These are phyloP conservation scores for Boletus sp. DNA, from an alignment of 1,284 basidiomycete species.

Conservation along the genomic window DNA sequence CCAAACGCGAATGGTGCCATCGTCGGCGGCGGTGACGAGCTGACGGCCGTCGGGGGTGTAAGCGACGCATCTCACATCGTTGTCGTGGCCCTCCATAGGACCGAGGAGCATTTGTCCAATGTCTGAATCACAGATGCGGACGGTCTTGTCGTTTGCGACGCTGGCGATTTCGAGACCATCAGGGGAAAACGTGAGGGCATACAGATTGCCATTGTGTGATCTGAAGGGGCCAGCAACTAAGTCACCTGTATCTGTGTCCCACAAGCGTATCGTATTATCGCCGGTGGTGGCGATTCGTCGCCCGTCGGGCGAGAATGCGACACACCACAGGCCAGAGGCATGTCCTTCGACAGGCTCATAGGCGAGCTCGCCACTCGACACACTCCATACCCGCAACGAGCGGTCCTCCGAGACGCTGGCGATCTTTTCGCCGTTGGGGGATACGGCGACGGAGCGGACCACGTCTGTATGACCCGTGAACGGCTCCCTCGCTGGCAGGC, in stretches of 20 bases:
- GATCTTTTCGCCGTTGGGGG: constrained; percentile 31
- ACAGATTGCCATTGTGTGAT: constrained; percentile 39
- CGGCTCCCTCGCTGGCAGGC: constrained; percentile 19
- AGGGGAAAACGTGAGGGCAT: constrained; percentile 37
- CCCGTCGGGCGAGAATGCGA: constrained; percentile 39
- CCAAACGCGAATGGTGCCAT: constrained; percentile 38
- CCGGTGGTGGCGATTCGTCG: constrained; percentile 38
- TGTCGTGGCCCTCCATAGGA: constrained; percentile 36
- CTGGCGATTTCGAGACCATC: constrained; percentile 39
- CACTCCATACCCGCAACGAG: constrained; percentile 37
- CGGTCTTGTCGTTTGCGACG: constrained; percentile 36
- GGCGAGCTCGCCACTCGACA: constrained; percentile 26
- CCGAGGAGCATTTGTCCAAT: constrained; percentile 35
- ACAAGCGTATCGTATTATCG: constrained; percentile 39
- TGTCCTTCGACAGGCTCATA: constrained; percentile 37
- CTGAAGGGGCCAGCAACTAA: constrained; percentile 34
- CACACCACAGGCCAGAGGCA: constrained; percentile 35
- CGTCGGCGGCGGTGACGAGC: constrained; percentile 35
- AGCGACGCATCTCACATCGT: constrained; percentile 36
- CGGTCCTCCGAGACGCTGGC: constrained; percentile 37
- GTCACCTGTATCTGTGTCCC: constrained; percentile 36
- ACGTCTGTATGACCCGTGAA: constrained; percentile 36
- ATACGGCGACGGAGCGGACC: constrained; percentile 37
- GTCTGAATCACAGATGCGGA: constrained; percentile 38
- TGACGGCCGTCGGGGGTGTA: constrained; percentile 35